Conservation (phyloP, 805 yeast species). For the Aciculoconidium aculeatum region DNA sequence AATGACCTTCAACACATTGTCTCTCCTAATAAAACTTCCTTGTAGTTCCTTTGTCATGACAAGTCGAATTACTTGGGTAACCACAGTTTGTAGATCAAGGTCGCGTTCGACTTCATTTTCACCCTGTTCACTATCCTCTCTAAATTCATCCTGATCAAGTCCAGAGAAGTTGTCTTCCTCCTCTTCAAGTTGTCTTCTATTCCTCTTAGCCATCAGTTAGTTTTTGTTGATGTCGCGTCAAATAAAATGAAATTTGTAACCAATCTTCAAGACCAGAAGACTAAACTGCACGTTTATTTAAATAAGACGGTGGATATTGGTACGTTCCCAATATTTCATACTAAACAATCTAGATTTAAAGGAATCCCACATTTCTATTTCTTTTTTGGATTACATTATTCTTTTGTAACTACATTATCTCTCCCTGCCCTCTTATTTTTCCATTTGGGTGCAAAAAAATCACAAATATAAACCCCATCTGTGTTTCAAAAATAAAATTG, state of each 20-base stretch:
- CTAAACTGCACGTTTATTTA: no score
- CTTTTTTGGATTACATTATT: no score
- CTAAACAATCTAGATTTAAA: no score
- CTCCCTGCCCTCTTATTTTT: background rate
- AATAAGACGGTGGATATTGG: no score
- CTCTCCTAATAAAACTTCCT: slow-evolving; percentile 19
- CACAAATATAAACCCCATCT: slow-evolving; percentile 1
- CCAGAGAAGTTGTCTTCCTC: slow-evolving; percentile 2
- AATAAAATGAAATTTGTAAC: no score
- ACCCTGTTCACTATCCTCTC: slow-evolving; percentile 1
- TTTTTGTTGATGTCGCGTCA: no score
- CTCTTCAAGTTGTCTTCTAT: slow-evolving; percentile 2
- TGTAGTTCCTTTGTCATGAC: slow-evolving; percentile 18
- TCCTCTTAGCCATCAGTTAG: slow-evolving; percentile 6
- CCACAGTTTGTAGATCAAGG: slow-evolving; percentile 6
- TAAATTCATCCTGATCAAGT: background rate
- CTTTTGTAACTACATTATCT: slow-evolving; percentile 1
- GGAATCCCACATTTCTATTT: no score
- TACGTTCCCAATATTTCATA: no score
- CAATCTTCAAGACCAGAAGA: no score
- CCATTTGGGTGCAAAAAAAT: slow-evolving; percentile 1
- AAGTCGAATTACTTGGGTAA: slow-evolving; percentile 11
- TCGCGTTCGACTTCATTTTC: slow-evolving; percentile 3
- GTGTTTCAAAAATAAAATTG: no score
- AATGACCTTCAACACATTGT: slow-evolving; percentile 13